Evolutionary conservation across 1,139 yeast genomes (phyloP), one percentile per base, ranked within the genome.

Genomic region (Hyphopichia khmerensis): DNA sequence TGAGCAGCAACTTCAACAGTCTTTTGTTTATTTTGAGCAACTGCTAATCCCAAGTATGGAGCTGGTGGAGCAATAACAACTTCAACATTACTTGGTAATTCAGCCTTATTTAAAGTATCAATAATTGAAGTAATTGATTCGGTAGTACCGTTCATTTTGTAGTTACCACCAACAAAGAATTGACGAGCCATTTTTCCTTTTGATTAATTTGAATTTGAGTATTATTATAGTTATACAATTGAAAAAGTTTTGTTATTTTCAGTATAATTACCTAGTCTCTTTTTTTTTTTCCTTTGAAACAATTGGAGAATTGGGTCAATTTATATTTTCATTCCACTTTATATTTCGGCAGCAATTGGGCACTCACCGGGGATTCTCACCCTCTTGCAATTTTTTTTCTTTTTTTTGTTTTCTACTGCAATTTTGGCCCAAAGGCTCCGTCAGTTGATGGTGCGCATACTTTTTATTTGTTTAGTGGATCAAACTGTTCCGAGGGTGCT

Each of bases 121-220:
- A 91, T 84, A 65, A 93, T 91, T 57, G 80, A 70, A 69, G 83
- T 80, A 68, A 93, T 86, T 62, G 95, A 86, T 60, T 80, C 81
- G 73, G 83, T 84, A 65, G 96, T 77, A 67, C 99, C 99, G 81
- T 93, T 95, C 90, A 95, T 86, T 75, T 93, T 93, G 81, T 93
- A 91, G 90, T 93, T 93, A 64, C 98, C 99, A 60, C 98, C 99
- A 62, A 87, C 91, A 67, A 93, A 90, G 79, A 91, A 91, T 75
- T 84, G 86, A 79, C 99, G 90, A 68, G 95, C 82, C 96, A 65
- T 65, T 48, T 33, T 51, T 37, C 16, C n/a, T n/a, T n/a, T n/a
- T n/a, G n/a, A n/a, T n/a, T n/a, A n/a, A n/a, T n/a, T n/a, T n/a
- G n/a, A 32, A 17, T 26, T 31, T 8, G 17, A 35, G 17, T 30